Percentiles rank a stretch among this genome's conserved stretches.
phyloP scores from a whole-genome alignment of 108 stramenopile species.

The Cyclotella distinguenda region DNA sequence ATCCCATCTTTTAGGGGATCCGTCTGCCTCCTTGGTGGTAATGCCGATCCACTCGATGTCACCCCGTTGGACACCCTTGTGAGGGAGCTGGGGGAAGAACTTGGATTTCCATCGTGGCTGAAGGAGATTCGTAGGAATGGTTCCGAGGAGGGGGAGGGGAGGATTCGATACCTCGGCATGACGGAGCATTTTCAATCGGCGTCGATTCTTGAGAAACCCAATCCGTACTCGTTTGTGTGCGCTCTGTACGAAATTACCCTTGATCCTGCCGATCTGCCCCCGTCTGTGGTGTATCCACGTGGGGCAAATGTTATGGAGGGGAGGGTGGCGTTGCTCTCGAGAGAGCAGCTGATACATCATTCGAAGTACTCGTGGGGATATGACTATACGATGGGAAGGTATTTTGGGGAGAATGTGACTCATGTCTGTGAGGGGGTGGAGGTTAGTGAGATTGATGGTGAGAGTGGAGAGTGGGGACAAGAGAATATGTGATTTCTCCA shows the following conservation, averaged over 20 bases:
- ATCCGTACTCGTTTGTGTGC: slow-evolving; percentile 42
- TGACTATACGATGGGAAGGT: slow-evolving; percentile 35
- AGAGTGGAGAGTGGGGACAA: slow-evolving; percentile 29
- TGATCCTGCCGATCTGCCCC: slow-evolving; percentile 21
- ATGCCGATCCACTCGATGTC: slow-evolving; percentile 20
- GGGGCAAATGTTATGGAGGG: slow-evolving; percentile 46
- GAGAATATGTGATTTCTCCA: slow-evolving; percentile 5
- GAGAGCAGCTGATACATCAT: slow-evolving; percentile 42
- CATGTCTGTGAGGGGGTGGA: slow-evolving; percentile 27
- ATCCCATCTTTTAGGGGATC: slow-evolving; percentile 37
- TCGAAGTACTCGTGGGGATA: slow-evolving; percentile 48
- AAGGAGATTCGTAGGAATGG: slow-evolving; percentile 11
- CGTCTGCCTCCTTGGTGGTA: slow-evolving; percentile 41
- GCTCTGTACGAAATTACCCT: slow-evolving; percentile 47
- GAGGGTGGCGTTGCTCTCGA: slow-evolving; percentile 28
- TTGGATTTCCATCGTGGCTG: slow-evolving; percentile 28
- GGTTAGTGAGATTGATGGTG: slow-evolving; percentile 7
- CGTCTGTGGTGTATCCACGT: slow-evolving; percentile 15
- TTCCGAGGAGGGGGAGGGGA: slow-evolving; percentile 11
- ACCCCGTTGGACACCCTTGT: slow-evolving; percentile 39
- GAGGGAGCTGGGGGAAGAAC: slow-evolving; percentile 43
- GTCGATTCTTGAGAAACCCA: slow-evolving; percentile 5
- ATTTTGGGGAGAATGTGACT: slow-evolving; percentile 31
- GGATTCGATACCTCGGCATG: slow-evolving; percentile 35
- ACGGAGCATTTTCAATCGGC: slow-evolving; percentile 33